A percentile compares a stretch with the other conserved stretches of the same genome.
Conservation (phyloP, 345 rosid genomes). For the Eucalyptus pauciflora region DNA sequence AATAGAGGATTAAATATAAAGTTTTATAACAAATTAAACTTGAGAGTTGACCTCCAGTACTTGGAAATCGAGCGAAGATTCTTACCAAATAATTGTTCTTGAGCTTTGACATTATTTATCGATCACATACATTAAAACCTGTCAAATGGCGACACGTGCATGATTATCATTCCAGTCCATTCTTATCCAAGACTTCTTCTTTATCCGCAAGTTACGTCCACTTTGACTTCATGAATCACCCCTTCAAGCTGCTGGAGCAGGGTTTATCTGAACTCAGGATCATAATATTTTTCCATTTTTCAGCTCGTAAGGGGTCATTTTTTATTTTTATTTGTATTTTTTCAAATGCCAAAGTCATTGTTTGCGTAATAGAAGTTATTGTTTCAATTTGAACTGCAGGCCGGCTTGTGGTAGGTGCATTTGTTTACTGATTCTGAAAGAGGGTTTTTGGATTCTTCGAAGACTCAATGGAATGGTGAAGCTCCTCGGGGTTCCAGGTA, state of each 20-base stretch:
- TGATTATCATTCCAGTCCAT: not conserved
- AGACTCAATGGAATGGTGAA: not conserved
- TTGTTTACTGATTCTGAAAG: not conserved
- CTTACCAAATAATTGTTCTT: not conserved
- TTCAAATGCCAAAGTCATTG: not conserved
- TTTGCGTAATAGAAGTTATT: not conserved
- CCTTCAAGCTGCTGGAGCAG: not conserved
- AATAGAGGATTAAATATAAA: not conserved
- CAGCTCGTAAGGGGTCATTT: not conserved
- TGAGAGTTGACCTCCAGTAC: not conserved
- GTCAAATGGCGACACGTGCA: not conserved
- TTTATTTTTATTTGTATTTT: not conserved
- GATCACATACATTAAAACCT: not conserved
- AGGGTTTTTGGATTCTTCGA: not conserved
- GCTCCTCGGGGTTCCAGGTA: not conserved
- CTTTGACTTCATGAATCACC: not conserved
- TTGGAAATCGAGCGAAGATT: not conserved
- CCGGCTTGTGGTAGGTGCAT: not conserved
- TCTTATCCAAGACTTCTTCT: not conserved
- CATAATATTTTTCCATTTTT: not conserved
- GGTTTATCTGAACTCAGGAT: not conserved
- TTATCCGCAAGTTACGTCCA: not conserved
- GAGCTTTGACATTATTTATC: not conserved
- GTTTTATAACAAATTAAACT: not conserved
- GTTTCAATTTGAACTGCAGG: not conserved